Percentiles rank a stretch among this genome's conserved stretches.
These are phyloP conservation scores for Colletotrichum liriopes DNA, from an alignment of 2,329 filamentous ascomycete species.

Conservation along the genomic window DNA sequence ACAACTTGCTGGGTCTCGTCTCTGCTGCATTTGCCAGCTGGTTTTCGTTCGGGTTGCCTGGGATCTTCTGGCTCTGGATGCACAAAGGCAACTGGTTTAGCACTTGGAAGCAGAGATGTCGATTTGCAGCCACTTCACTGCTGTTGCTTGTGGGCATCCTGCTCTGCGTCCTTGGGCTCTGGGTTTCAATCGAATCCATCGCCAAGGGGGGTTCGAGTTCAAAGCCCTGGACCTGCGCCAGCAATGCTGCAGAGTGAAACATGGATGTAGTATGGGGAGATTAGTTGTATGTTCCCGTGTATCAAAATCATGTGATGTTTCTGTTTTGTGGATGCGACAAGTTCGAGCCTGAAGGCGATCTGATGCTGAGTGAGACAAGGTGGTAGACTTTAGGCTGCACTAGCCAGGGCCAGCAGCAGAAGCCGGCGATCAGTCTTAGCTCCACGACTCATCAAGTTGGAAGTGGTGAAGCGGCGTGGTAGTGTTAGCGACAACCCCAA, in stretches of 20 bases:
- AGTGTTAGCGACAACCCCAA: no score
- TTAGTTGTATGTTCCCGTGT: not conserved
- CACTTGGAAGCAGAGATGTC: constrained; percentile 49
- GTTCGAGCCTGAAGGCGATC: not conserved
- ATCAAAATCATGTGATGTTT: not conserved
- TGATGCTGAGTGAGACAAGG: not conserved
- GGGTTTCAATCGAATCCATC: constrained; percentile 58
- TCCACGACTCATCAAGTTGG: no score
- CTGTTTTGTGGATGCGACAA: not conserved
- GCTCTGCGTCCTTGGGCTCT: constrained; percentile 57
- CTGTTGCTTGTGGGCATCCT: constrained; percentile 54
- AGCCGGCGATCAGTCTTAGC: not conserved
- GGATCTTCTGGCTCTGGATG: constrained; percentile 65
- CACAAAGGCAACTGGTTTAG: constrained; percentile 59
- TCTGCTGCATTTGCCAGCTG: constrained; percentile 76
- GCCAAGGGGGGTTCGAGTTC: constrained; percentile 46
- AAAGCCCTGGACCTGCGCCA: constrained; percentile 56
- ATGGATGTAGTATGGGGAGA: not conserved
- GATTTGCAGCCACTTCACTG: constrained; percentile 51
- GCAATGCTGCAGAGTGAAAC: constrained; percentile 45
- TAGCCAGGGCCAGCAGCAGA: not conserved
- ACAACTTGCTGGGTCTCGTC: constrained; percentile 75
- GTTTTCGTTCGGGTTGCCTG: constrained; percentile 72
- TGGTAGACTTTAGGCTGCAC: not conserved
- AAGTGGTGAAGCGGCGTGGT: not conserved